These are phyloP conservation scores for Citrus sinensis DNA, from an alignment of 345 rosid genomes.

Conservation along the genomic window DNA sequence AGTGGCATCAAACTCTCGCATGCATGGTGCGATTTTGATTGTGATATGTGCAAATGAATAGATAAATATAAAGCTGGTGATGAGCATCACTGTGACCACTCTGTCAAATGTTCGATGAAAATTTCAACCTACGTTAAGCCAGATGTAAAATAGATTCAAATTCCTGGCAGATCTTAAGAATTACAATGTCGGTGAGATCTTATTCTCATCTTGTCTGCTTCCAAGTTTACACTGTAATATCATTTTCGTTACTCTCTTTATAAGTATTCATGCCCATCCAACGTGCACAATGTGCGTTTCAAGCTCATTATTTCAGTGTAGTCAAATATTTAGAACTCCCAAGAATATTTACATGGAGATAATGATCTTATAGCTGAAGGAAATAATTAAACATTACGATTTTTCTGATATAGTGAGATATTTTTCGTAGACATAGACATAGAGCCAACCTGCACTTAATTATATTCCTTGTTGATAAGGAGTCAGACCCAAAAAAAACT, in stretches of 20 bases:
- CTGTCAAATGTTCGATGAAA: slow-evolving; percentile 15
- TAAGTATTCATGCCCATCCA: background rate
- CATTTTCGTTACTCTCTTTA: background rate
- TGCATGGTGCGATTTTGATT: slow-evolving; percentile 10
- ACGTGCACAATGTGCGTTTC: background rate
- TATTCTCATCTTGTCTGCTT: slow-evolving; percentile 35
- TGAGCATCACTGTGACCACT: slow-evolving; percentile 7
- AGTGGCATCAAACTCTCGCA: background rate
- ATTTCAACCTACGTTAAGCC: slow-evolving; percentile 8
- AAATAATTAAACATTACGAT: background rate
- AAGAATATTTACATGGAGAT: background rate
- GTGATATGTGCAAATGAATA: background rate
- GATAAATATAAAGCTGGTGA: background rate
- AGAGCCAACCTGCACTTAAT: slow-evolving; percentile 8
- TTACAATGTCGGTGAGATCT: slow-evolving; percentile 30
- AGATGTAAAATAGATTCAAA: slow-evolving; percentile 27
- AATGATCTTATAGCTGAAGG: background rate
- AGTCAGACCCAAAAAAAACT: background rate
- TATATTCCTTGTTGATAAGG: background rate
- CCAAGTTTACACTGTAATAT: slow-evolving; percentile 24
- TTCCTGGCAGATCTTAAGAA: slow-evolving; percentile 25
- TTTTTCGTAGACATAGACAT: slow-evolving; percentile 1
- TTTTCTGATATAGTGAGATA: background rate
- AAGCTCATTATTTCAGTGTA: background rate
- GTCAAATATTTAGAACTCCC: background rate